Base-by-base conservation (phyloP, 2,329 filamentous ascomycete genomes). In the Diaporthe amygdali region DNA sequence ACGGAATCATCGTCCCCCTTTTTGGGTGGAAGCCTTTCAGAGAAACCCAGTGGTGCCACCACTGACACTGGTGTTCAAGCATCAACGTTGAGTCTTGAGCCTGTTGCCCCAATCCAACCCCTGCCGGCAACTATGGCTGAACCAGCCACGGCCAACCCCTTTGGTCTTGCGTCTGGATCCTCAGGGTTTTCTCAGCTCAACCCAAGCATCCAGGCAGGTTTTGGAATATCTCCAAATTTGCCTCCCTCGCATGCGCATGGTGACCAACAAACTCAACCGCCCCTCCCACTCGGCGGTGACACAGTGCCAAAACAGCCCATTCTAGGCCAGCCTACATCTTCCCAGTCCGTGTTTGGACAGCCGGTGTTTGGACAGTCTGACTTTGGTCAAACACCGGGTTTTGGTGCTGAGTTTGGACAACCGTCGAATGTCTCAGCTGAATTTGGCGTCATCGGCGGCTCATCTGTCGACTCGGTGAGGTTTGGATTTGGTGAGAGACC, bases 401-500 rank as follows among this genome's bases (percentile, higher is more conserved):
- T 46, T 46, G 37, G 37, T 15, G 5, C 39, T 15, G 14, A 20
- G 12, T 68, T 68, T 39, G 49, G 68, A 6, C 69, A 68, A 39
- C 25, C 63, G 17, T 34, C 54, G 15, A 34, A 34, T 15, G 27
- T 27, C 7, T 46, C 34, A 41, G 9, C 49, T 54, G 71, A 44
- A 9, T 71, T 71, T 34, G 71, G 69, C 32, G 52, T 17, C 14
- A 4, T 55, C 27, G 37, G 44, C 17, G 56, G 49, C 15, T 41
- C 66, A 20, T 14, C n/a, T 22, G 52, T 59, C 2, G 66, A 68
- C 20, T 71, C 71, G 10, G 37, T 73, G 30, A 68, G 72, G 37
- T 73, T 73, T 47, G 55, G 70, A 5, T 73, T 72, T 34, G 70
- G 70, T 15, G 67, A 73, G 37, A 52, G 68, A 34, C 63, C 70